Conservation (phyloP, 2,329 filamentous ascomycete genomes). For the Neofusicoccum kwambonambiense region DNA sequence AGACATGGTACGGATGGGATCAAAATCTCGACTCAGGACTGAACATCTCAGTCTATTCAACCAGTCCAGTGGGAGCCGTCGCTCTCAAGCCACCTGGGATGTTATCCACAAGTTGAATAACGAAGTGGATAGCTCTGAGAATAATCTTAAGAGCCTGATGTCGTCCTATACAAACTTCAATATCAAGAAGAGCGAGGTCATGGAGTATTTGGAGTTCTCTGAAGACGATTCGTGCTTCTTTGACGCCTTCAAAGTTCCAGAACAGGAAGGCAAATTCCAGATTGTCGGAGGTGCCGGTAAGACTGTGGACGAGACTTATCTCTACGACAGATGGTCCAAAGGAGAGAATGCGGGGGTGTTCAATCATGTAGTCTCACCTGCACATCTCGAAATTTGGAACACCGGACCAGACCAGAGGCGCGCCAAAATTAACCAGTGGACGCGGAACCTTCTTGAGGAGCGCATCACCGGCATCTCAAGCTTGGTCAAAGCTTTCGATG, state of each 20-base stretch:
- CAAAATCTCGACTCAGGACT: slow-evolving; percentile 52
- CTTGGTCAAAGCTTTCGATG: slow-evolving; percentile 44
- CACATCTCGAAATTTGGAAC: slow-evolving; percentile 51
- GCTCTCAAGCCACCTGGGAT: slow-evolving; percentile 35
- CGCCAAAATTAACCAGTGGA: slow-evolving; percentile 31
- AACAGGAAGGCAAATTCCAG: slow-evolving; percentile 45
- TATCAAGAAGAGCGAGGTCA: slow-evolving; percentile 24
- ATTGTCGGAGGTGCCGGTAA: slow-evolving; percentile 50
- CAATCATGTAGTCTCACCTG: slow-evolving; percentile 25
- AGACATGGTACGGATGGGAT: slow-evolving; percentile 62
- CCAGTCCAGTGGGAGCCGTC: slow-evolving; percentile 36
- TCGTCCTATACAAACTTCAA: background rate
- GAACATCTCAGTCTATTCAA: slow-evolving; percentile 45
- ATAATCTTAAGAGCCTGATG: background rate
- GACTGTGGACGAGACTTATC: slow-evolving; percentile 46
- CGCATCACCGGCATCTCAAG: slow-evolving; percentile 43
- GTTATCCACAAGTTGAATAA: slow-evolving; percentile 46
- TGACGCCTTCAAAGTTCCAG: slow-evolving; percentile 56
- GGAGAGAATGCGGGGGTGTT: slow-evolving; percentile 50
- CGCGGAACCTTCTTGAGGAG: slow-evolving; percentile 47
- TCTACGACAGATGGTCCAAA: slow-evolving; percentile 54
- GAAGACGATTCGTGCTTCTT: slow-evolving; percentile 53
- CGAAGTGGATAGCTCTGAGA: slow-evolving; percentile 34
- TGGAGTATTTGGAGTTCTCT: slow-evolving; percentile 56
- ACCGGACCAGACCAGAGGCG: slow-evolving; percentile 43